Conservation (phyloP, 1,284 basidiomycete genomes). For the Heterobasidion irregulare region DNA sequence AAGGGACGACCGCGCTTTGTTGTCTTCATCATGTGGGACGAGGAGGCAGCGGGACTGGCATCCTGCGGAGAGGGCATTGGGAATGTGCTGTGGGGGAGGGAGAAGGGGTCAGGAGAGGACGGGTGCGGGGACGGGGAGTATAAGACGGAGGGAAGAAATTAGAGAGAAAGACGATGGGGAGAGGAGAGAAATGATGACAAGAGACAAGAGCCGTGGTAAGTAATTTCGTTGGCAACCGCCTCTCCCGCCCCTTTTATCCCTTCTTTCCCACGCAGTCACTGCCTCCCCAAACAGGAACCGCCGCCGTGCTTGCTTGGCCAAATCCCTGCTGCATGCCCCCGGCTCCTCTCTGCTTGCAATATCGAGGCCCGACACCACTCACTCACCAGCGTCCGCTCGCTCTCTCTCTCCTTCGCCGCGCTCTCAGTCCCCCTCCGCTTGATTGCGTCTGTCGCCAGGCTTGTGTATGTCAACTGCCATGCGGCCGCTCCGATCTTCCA, state of each 20-base stretch:
- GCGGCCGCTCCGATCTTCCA: too few relatives aligned
- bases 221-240: constrained; percentile 12
- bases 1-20: constrained; percentile 92
- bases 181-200: neutral
- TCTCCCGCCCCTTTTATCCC: neutral
- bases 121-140: neutral
- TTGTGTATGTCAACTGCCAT: too few relatives aligned
- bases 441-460: too few relatives aligned
- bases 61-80: constrained; percentile 22
- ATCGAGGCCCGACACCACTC: too few relatives aligned
- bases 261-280: neutral
- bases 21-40: constrained; percentile 95
- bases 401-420: too few relatives aligned
- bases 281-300: neutral
- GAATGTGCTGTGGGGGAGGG: neutral
- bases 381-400: too few relatives aligned
- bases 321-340: too few relatives aligned
- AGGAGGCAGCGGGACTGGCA: constrained; percentile 30
- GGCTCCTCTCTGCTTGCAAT: neutral
- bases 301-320: neutral
- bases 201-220: constrained; percentile 5
- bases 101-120: neutral
- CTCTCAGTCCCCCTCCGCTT: too few relatives aligned
- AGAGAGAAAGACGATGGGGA: constrained; percentile 4
- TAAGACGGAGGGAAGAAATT: neutral